Evolutionary conservation across 2,329 filamentous ascomycete genomes (phyloP).

Genomic region (Fusarium duplospermum): DNA sequence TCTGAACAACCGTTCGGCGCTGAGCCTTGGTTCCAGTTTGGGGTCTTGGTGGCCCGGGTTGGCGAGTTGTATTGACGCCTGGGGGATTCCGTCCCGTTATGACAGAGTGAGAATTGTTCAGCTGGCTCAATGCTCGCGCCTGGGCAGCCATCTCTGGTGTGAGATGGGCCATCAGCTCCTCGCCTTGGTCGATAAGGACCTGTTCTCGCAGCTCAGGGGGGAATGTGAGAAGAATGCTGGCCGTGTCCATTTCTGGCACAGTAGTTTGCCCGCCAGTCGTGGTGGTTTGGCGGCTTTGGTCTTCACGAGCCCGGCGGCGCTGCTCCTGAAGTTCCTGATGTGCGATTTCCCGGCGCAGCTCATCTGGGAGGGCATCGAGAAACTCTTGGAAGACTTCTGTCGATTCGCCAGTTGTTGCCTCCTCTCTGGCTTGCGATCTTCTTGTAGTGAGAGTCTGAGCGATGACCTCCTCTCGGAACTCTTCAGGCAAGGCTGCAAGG

Average conservation of each 20-base stretch:
- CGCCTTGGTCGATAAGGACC: slow-evolving; percentile 91
- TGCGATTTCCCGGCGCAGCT: slow-evolving; percentile 89
- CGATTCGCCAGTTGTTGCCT: slow-evolving; percentile 77
- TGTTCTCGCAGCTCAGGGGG: slow-evolving; percentile 86
- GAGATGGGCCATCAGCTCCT: slow-evolving; percentile 84
- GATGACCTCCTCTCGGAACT: slow-evolving; percentile 95
- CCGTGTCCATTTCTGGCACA: slow-evolving; percentile 85
- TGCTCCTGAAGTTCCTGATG: slow-evolving; percentile 91
- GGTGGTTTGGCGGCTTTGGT: slow-evolving; percentile 75
- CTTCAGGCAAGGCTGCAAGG: slow-evolving; percentile 95
- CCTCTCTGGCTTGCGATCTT: slow-evolving; percentile 78
- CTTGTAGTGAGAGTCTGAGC: slow-evolving; percentile 88
- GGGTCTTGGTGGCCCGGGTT: slow-evolving; percentile 51
- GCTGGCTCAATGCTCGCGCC: slow-evolving; percentile 75
- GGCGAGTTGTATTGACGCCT: slow-evolving; percentile 34
- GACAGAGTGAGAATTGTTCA: slow-evolving; percentile 46
- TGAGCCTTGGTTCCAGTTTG: slow-evolving; percentile 71
- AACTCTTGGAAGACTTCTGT: slow-evolving; percentile 93
- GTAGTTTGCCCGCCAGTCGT: slow-evolving; percentile 64
- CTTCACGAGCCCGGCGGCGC: slow-evolving; percentile 87
- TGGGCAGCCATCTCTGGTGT: slow-evolving; percentile 89
- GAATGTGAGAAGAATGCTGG: slow-evolving; percentile 91
- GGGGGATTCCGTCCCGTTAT: slow-evolving; percentile 48
- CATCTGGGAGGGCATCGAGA: slow-evolving; percentile 88
- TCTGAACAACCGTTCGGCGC: slow-evolving; percentile 88